These are phyloP conservation scores for Dissophora ornata DNA, from an alignment of 192 early-diverging fungal species.

Conservation along the genomic window DNA sequence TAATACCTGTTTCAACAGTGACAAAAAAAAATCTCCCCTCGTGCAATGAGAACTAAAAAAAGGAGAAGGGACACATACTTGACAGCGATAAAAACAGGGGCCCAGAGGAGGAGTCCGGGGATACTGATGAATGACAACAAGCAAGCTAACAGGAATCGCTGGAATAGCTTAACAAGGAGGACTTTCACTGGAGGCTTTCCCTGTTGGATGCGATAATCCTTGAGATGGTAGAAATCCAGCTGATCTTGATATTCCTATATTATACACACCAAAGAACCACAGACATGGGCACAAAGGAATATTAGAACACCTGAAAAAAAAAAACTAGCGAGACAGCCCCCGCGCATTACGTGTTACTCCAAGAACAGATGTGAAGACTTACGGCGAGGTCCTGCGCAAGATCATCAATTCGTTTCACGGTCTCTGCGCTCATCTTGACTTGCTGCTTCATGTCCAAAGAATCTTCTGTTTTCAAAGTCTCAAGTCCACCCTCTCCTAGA, in stretches of 20 bases:
- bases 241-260: constrained; percentile 55
- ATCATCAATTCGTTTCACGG: constrained; percentile 22
- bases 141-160: constrained; percentile 36
- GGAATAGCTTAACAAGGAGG: constrained; percentile 28
- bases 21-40: background rate
- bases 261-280: too few relatives aligned
- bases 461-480: constrained; percentile 4
- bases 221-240: constrained; percentile 51
- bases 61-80: constrained; percentile 17
- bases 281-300: too few relatives aligned
- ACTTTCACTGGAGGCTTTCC: constrained; percentile 27
- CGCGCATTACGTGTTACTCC: too few relatives aligned
- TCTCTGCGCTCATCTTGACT: constrained; percentile 4
- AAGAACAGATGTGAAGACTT: constrained; percentile 15
- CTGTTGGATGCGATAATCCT: constrained; percentile 54
- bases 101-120: constrained; percentile 49
- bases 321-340: too few relatives aligned
- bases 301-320: too few relatives aligned
- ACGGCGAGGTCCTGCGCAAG: constrained; percentile 42
- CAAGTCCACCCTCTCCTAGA: too few relatives aligned
- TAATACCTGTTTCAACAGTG: background rate
- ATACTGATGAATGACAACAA: constrained; percentile 41
- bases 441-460: constrained; percentile 19
- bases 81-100: constrained; percentile 51
- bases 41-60: background rate